Conservation (phyloP, 2,329 filamentous ascomycete genomes). For the Fusarium staphyleae region DNA sequence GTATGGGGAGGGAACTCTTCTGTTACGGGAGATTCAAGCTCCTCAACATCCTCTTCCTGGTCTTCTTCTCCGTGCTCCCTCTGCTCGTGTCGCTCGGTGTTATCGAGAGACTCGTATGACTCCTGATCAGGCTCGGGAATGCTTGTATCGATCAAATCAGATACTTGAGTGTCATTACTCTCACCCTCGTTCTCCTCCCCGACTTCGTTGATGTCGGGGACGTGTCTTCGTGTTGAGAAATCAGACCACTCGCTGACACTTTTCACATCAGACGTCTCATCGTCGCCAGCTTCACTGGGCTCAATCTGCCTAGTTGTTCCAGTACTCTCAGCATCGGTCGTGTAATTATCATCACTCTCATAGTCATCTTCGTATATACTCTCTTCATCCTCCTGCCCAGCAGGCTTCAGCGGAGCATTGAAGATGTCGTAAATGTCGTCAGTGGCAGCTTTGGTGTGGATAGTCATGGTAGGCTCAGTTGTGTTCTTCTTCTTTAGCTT, state of each 20-base stretch:
- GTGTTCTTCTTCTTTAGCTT: constrained; percentile 81
- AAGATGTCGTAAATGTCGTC: constrained; percentile 98
- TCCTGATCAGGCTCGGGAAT: constrained; percentile 38
- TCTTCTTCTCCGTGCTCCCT: constrained; percentile 44
- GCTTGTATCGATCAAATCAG: constrained; percentile 51
- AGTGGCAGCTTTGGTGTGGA: constrained; percentile 93
- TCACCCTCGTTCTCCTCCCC: constrained; percentile 44
- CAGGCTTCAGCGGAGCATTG: constrained; percentile 71
- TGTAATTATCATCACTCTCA: constrained; percentile 78
- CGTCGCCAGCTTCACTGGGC: constrained; percentile 55
- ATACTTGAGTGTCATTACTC: constrained; percentile 46
- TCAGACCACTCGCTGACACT: constrained; percentile 88
- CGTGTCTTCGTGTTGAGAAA: constrained; percentile 76
- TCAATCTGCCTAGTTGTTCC: constrained; percentile 74
- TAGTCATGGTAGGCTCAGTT: constrained; percentile 94
- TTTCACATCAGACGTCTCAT: constrained; percentile 61
- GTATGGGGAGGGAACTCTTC: constrained; percentile 58
- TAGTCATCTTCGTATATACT: constrained; percentile 71
- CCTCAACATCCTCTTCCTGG: constrained; percentile 47
- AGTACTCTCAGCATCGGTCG: constrained; percentile 85
- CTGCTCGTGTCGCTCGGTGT: constrained; percentile 6
- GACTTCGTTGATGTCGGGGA: constrained; percentile 57
- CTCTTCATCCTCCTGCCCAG: constrained; percentile 45
- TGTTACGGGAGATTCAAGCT: constrained; percentile 51
- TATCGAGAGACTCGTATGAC: constrained; percentile 12